Evolutionary conservation across 1,284 basidiomycete genomes (phyloP).

Genomic region (Leucoagaricus sp.): DNA sequence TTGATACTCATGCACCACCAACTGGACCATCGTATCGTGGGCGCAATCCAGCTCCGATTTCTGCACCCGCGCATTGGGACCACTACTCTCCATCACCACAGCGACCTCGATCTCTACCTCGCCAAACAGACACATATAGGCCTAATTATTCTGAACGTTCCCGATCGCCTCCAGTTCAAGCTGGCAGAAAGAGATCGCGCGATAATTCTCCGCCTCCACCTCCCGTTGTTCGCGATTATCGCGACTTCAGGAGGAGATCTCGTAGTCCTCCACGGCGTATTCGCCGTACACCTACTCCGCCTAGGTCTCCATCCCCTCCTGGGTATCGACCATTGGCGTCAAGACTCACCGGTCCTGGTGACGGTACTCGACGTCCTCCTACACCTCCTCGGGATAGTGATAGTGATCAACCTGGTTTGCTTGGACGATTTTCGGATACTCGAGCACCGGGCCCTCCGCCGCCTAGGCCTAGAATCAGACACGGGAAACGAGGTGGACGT

Average conservation of each 20-base stretch:
- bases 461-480: background rate
- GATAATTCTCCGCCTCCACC: background rate
- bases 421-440: constrained; percentile 7
- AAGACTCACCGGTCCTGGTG: background rate
- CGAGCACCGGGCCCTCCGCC: background rate
- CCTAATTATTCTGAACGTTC: background rate
- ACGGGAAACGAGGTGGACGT: too few relatives aligned
- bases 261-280: constrained; percentile 1
- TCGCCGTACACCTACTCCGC: constrained; percentile 3
- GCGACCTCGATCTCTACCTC: constrained; percentile 2
- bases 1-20: background rate
- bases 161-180: background rate
- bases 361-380: background rate
- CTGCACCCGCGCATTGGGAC: constrained; percentile 7
- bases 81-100: constrained; percentile 8
- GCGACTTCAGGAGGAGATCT: constrained; percentile 2
- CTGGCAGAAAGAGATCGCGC: constrained; percentile 9
- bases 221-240: constrained; percentile 4
- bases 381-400: background rate
- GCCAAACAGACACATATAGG: constrained; percentile 4
- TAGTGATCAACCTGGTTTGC: constrained; percentile 1
- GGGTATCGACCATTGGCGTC: background rate
- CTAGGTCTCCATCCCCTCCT: constrained; percentile 5
- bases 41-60: background rate
- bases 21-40: constrained; percentile 1